phyloP scores from a whole-genome alignment of 805 yeast species.

The Saccharomycopsis fermentans region DNA sequence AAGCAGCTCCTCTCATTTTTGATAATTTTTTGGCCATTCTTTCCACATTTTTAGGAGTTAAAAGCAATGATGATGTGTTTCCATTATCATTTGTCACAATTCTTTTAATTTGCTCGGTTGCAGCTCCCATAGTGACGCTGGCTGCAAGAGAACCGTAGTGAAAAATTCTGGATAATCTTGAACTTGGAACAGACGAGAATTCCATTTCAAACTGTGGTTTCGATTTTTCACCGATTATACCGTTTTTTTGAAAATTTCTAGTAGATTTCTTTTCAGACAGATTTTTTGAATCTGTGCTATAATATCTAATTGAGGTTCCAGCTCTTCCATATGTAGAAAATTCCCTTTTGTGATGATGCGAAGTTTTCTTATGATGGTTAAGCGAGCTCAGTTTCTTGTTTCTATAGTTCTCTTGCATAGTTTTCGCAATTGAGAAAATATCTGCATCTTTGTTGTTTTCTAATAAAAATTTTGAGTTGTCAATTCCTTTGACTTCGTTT shows the following conservation, averaged over 20 bases:
- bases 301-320: not conserved
- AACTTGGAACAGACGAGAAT: slow-evolving; percentile 71
- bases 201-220: slow-evolving; percentile 38
- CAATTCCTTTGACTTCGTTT: slow-evolving; percentile 8
- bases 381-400: not conserved
- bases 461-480: not conserved
- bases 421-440: slow-evolving; percentile 28
- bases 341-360: not conserved
- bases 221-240: slow-evolving; percentile 25
- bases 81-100: slow-evolving; percentile 42
- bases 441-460: slow-evolving; percentile 20
- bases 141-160: slow-evolving; percentile 93
- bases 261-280: not conserved
- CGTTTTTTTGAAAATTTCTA: slow-evolving; percentile 12
- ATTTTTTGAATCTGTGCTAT: not conserved
- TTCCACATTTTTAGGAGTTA: slow-evolving; percentile 79
- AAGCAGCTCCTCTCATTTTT: slow-evolving; percentile 97
- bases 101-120: slow-evolving; percentile 65
- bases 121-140: slow-evolving; percentile 76
- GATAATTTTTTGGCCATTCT: slow-evolving; percentile 79
- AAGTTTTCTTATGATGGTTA: not conserved
- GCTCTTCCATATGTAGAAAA: slow-evolving; percentile 3
- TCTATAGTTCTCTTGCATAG: slow-evolving; percentile 18
- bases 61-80: slow-evolving; percentile 41
- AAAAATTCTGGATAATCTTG: slow-evolving; percentile 78